Conservation (phyloP, 805 yeast genomes). For the Candida pseudoglaebosa region DNA sequence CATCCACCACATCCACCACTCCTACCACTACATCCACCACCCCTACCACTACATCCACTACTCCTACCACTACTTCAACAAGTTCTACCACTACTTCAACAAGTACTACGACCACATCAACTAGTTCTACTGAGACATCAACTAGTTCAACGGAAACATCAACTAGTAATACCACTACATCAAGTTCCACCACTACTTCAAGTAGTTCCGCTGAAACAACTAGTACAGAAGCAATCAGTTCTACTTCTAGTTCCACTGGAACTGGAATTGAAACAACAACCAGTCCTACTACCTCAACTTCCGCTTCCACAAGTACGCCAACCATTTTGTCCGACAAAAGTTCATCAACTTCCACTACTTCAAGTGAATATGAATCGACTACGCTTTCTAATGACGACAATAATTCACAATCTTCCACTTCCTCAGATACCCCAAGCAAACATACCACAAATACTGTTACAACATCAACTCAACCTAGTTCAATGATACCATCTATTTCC, state of each 20-base stretch:
- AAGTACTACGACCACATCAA: constrained; percentile 5
- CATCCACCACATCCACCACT: constrained; percentile 6
- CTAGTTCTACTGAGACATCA: constrained; percentile 6
- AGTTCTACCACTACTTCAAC: constrained; percentile 7
- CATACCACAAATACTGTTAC: constrained; percentile 2
- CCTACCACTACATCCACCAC: constrained; percentile 6
- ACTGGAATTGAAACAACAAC: background rate
- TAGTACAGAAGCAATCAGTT: background rate
- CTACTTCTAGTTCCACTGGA: constrained; percentile 4
- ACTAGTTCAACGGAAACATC: constrained; percentile 4
- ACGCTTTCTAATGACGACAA: no score
- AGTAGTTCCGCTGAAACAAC: background rate
- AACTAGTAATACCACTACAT: background rate
- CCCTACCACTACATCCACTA: constrained; percentile 6
- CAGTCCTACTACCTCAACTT: no score
- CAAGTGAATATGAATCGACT: no score
- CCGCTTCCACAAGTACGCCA: no score
- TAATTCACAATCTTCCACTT: no score
- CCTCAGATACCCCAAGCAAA: background rate
- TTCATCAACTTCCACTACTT: no score
- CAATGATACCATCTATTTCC: no score
- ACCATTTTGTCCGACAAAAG: no score
- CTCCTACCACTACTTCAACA: constrained; percentile 5
- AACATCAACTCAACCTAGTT: no score
- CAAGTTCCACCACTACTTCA: constrained; percentile 6